Percentiles rank a stretch among this genome's conserved stretches.
Evolutionary conservation across 257 asterid genomes (phyloP).

Genomic region (Marsdenia floribunda): DNA sequence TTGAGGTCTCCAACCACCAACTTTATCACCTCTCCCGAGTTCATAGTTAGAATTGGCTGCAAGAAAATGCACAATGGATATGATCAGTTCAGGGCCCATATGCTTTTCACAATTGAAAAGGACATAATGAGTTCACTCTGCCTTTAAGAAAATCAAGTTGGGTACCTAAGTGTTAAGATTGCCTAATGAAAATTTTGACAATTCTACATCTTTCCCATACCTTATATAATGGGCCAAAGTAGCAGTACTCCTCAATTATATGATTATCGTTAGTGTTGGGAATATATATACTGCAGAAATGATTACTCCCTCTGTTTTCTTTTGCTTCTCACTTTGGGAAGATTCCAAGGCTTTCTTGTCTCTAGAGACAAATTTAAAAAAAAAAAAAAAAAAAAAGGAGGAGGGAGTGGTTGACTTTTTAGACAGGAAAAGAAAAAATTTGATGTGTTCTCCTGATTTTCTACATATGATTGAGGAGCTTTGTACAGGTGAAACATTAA

Average conservation of each 20-base stretch:
- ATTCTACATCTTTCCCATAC: background rate
- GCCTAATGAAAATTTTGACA: background rate
- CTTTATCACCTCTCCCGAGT: constrained; percentile 91
- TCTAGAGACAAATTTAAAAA: too few relatives aligned
- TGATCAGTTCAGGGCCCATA: background rate
- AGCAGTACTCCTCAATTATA: too few relatives aligned
- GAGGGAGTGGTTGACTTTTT: too few relatives aligned
- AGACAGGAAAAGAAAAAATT: too few relatives aligned
- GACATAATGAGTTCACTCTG: background rate
- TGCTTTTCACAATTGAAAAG: background rate
- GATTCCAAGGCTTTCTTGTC: too few relatives aligned
- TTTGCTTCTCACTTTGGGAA: too few relatives aligned
- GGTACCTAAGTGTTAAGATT: background rate
- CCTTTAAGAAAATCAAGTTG: background rate
- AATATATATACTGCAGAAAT: too few relatives aligned
- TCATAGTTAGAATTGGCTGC: constrained; percentile 94
- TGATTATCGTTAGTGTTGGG: too few relatives aligned
- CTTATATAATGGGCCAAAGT: background rate
- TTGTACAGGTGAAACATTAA: background rate
- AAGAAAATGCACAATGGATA: constrained; percentile 14
- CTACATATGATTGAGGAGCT: too few relatives aligned
- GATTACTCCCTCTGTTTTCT: too few relatives aligned
- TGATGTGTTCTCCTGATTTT: too few relatives aligned
- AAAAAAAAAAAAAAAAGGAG: too few relatives aligned
- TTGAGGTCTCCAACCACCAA: constrained; percentile 95